Evolutionary conservation across 805 yeast genomes (phyloP).

Genomic region (Blastobotrys attinorum): DNA sequence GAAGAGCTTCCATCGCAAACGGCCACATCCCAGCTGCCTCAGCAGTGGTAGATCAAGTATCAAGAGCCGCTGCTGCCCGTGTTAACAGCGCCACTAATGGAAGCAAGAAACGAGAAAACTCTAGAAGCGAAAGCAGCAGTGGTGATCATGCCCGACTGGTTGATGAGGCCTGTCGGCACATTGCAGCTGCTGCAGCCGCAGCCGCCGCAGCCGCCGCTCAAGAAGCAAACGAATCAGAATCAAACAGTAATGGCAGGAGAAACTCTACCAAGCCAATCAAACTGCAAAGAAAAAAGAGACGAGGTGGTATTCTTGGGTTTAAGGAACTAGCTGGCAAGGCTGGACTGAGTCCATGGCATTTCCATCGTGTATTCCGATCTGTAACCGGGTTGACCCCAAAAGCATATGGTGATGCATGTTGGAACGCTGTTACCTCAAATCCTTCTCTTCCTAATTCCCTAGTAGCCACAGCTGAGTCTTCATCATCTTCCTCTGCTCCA

Average conservation of each 20-base stretch:
- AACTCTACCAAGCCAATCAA: conserved; percentile 6
- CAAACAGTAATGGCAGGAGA: conserved; percentile 16
- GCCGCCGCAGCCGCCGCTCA: conserved; percentile 29
- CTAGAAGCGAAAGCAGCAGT: background rate
- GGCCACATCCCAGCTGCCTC: conserved; percentile 20
- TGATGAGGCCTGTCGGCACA: conserved; percentile 74
- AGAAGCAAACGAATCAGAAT: conserved; percentile 12
- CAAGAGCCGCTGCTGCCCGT: conserved; percentile 5
- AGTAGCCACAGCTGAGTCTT: background rate
- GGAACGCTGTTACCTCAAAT: conserved; percentile 25
- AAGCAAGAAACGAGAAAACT: conserved; percentile 6
- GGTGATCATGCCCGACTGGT: conserved; percentile 62
- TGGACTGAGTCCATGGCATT: conserved; percentile 84
- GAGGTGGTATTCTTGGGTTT: conserved; percentile 43
- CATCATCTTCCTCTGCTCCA: background rate
- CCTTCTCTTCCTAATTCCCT: conserved; percentile 9
- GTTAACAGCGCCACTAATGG: conserved; percentile 2
- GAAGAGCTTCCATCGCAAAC: conserved; percentile 20
- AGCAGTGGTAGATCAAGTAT: conserved; percentile 12
- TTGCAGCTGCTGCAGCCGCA: conserved; percentile 68
- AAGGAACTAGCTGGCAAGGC: conserved; percentile 82
- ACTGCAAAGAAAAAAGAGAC: conserved; percentile 25
- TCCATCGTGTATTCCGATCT: conserved; percentile 81
- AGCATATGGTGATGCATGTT: conserved; percentile 80
- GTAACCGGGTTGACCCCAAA: conserved; percentile 85